Percentiles rank a stretch among this genome's conserved stretches.
Evolutionary conservation across 495 filamentous ascomycete genomes (phyloP).

Genomic region (Aspergillus bridgeri): DNA sequence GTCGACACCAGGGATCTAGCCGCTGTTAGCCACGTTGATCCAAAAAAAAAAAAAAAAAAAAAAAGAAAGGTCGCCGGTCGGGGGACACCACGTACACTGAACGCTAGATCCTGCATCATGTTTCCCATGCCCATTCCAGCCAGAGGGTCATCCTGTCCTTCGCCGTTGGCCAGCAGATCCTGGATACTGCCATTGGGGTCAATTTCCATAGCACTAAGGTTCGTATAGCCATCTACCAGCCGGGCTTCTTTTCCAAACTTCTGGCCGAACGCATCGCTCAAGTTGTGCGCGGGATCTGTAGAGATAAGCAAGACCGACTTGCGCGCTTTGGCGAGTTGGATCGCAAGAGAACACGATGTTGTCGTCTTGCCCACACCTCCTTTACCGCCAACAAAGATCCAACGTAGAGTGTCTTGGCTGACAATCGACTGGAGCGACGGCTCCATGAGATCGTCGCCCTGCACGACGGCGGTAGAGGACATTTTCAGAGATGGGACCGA

Average conservation of each 20-base stretch:
- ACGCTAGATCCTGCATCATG: slow-evolving; percentile 73
- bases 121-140: slow-evolving; percentile 61
- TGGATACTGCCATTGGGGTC: slow-evolving; percentile 98
- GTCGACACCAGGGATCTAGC: slow-evolving; percentile 93
- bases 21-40: neutral
- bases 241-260: slow-evolving; percentile 99
- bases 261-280: slow-evolving; percentile 96
- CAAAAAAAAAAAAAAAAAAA: no score
- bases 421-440: slow-evolving; percentile 92
- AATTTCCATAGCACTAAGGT: slow-evolving; percentile 98
- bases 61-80: neutral
- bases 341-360: slow-evolving; percentile 94
- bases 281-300: slow-evolving; percentile 97
- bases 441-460: slow-evolving; percentile 75
- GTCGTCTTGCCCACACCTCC: slow-evolving; percentile 99
- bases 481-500: slow-evolving; percentile 37
- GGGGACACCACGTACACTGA: slow-evolving; percentile 53
- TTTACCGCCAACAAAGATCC: slow-evolving; percentile 99
- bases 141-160: slow-evolving; percentile 70
- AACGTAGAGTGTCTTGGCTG: slow-evolving; percentile 89
- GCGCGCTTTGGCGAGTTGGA: slow-evolving; percentile 95
- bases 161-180: slow-evolving; percentile 80
- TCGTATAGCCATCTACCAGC: slow-evolving; percentile 84
- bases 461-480: slow-evolving; percentile 60
- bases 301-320: slow-evolving; percentile 96